Percentiles rank a stretch among this genome's conserved stretches.
phyloP scores from a whole-genome alignment of 2,329 filamentous ascomycete species.

The Pezicula radicicola region DNA sequence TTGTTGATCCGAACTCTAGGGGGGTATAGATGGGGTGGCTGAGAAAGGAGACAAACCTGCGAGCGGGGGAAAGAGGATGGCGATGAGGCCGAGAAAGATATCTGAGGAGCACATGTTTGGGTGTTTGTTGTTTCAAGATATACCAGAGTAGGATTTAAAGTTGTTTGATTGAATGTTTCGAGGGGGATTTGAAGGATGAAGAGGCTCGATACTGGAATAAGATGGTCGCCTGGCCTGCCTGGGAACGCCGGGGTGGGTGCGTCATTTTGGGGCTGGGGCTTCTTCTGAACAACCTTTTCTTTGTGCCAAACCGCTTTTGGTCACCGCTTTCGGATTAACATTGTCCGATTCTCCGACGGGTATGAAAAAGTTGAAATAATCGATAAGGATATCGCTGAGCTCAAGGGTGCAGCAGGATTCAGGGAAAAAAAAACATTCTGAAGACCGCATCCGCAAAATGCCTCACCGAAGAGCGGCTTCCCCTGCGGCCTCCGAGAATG shows the following conservation, averaged over 20 bases:
- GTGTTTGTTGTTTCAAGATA: conserved; percentile 1
- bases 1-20: background rate
- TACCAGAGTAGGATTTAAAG: background rate
- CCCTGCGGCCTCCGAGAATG: conserved; percentile 81
- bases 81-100: conserved; percentile 62
- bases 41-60: conserved; percentile 47
- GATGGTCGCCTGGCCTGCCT: background rate
- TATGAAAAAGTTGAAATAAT: conserved; percentile 3
- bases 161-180: background rate
- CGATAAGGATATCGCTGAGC: background rate
- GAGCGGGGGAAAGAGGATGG: conserved; percentile 63
- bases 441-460: conserved; percentile 46
- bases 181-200: background rate
- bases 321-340: background rate
- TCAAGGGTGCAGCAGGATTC: background rate
- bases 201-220: background rate
- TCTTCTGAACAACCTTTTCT: background rate
- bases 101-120: conserved; percentile 55
- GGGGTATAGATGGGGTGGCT: background rate
- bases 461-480: conserved; percentile 66
- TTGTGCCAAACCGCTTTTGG: background rate
- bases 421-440: background rate
- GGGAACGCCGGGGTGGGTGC: background rate
- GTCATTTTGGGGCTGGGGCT: background rate
- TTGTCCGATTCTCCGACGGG: background rate